Conservation (phyloP, 768 basidiomycete species). For the Pisolithus albus region DNA sequence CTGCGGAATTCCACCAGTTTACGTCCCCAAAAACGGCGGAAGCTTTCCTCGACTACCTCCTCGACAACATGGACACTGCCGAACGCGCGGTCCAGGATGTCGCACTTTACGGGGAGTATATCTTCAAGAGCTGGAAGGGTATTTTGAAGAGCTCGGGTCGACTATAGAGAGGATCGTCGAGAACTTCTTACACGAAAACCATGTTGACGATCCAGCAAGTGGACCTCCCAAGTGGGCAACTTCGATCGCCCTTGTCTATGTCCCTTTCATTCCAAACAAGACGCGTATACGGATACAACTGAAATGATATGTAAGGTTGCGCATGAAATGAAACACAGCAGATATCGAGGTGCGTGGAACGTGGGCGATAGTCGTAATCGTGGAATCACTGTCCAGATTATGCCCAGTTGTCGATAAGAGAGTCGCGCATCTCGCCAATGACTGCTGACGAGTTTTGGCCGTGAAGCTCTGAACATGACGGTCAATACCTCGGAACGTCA, state of each 20-base stretch:
- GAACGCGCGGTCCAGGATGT: conserved; percentile 47
- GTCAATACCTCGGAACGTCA: conserved; percentile 7
- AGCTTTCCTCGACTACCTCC: conserved; percentile 59
- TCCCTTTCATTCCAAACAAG: conserved; percentile 11
- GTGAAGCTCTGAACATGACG: conserved; percentile 59
- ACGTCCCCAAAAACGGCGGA: conserved; percentile 63
- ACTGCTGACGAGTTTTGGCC: conserved; percentile 76
- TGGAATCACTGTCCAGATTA: conserved; percentile 26
- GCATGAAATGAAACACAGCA: not conserved
- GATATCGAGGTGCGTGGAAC: not conserved
- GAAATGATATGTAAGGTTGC: conserved; percentile 7
- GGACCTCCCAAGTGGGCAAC: not conserved
- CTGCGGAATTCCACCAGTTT: conserved; percentile 82
- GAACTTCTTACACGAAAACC: not conserved
- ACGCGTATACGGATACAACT: conserved; percentile 14
- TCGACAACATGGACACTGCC: conserved; percentile 41
- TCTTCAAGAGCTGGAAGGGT: conserved; percentile 63
- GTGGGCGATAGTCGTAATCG: conserved; percentile 6
- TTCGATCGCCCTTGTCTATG: conserved; percentile 5
- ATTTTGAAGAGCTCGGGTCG: conserved; percentile 65
- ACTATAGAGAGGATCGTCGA: conserved; percentile 2
- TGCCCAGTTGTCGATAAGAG: conserved; percentile 90
- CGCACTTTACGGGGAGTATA: conserved; percentile 49
- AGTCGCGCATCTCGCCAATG: conserved; percentile 88
- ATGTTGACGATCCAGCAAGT: not conserved